Base-by-base conservation (phyloP, 2,329 filamentous ascomycete species). In the Lachnellula arida region DNA sequence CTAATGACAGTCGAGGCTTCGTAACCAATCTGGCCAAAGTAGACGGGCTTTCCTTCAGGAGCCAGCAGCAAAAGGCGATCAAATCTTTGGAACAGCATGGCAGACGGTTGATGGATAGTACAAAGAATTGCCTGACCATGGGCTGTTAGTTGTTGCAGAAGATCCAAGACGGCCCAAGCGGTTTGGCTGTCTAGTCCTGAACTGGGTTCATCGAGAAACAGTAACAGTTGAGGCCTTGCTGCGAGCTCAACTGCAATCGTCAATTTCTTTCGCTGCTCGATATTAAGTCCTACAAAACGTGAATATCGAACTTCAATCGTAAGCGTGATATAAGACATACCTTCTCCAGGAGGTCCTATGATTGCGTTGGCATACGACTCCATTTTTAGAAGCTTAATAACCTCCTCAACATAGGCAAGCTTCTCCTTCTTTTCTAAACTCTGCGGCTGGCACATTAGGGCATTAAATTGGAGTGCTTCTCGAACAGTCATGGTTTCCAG, bases 121-220 rank as follows among this genome's bases (percentile, higher is more conserved):
- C 91, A 96, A 14, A 97, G 83, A 70, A 97, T 89, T 49, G 93
- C 92, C 70, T 95, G 91, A 14, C 93, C 92, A 61, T 85, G 88
- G 72, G 93, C 89, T 65, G 91, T 91, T 35, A 97, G 80, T 73
- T 94, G 96, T 73, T 95, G 87, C 43, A 97, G 81, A 34, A 97
- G 82, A 69, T 91, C 86, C 42, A 92, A 79, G 68, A 97, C 96
- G 60, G 91, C 89, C 90, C 91, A 97, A 1, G 91, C 94, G 2
- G 92, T 96, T 71, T 97, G 91, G 65, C 87, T 91, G 72, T 97
- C 93, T 15, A 97, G 83, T 76, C 93, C 93, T 34, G 91, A 96
- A 5, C 92, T 97, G 19, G 93, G 93, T 72, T 97, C 93, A 66
- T 97, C 93, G 91, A 87, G 83, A 76, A 97, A 97, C 49, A 97